Evolutionary conservation across 176 grass and related monocot genomes (phyloP), one percentile per base, ranked within the genome.

Genomic region (Tillandsia fasciculata): DNA sequence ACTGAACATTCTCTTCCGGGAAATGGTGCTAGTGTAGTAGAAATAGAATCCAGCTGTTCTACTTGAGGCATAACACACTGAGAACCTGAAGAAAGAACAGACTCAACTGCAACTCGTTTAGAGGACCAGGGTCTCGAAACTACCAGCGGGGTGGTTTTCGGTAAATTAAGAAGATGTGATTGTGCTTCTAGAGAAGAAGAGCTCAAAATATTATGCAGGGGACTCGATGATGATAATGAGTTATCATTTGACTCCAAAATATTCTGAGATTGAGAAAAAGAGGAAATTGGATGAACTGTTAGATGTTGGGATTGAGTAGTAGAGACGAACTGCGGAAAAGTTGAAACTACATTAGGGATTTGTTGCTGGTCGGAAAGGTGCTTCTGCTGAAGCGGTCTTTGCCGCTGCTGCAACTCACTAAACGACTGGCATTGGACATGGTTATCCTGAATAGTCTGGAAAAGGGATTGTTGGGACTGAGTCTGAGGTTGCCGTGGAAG

Each of bases 51-150:
- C 23, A 99, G 75, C 50, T 99, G 94, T 28, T 84, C 89, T 12
- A 88, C 56, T 2, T 83, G 79, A 4, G 79, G 51, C 7, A 80
- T 66, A 53, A 75, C 51, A 64, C 64, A 49, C 20, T 89, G 90
- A 73, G 76, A 14, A 1, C 69, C 78, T 59, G 86, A 84, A 51
- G 76, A 70, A 74, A 83, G 63, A 33, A 87, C 65, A 69, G 95
- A 84, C 72, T 90, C 90, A 75, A 99, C 73, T 27, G 80, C 87
- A 64, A 93, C 70, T 72, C 84, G 77, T 53, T 94, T 99, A 12
- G 87, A 84, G 42, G 95, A 86, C 90, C 84, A 94, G 70, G 82
- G 75, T 51, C 77, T 91, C 11, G 69, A 48, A 48, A 83, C 78
- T 70, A 79, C 29, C 76, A 93, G 22, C 0, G 82, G 82, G 23